Base-by-base conservation (phyloP, 2,329 filamentous ascomycete genomes). In the Phoma herbarum region DNA sequence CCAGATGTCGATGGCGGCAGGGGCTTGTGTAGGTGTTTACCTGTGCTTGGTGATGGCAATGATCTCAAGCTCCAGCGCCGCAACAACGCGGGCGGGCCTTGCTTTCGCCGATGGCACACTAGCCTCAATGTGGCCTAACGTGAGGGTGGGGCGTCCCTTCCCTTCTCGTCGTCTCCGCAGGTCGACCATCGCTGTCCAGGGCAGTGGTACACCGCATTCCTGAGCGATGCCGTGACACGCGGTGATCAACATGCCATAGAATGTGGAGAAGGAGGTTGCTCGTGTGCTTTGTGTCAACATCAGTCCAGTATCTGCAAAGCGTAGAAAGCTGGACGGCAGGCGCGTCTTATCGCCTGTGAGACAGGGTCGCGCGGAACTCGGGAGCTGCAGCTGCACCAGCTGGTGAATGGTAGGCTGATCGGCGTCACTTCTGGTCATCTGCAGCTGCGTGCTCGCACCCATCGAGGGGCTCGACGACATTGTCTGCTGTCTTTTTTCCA, bases 351-450 rank as follows among this genome's bases (percentile, higher is more conserved):
- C 50, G 45, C 51, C 14, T 28, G 29, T 50, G 26, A 53, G 56
- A 59, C 50, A 39, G 39, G 48, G 49, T 52, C 22, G 42, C 46
- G 47, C 56, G 56, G 50, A 50, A 45, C 8, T 44, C 45, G 50
- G 49, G 33, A 14, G 56, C 56, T 51, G 48, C 43, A 48, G 49
- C 56, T 45, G 46, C n/a, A 50, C 44, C 33, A 20, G 37, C 11
- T 28, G 45, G 8, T 47, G 56, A 39, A 54, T 42, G 50, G n/a
- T n/a, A n/a, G n/a, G 50, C n/a, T 46, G 56, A 59, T 59, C 41
- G 56, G 50, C 56, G 26, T 35, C 11, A 8, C 23, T 50, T 46
- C 48, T 43, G 64, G 67, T 70, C 67, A 70, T 70, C 66, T 70
- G 67, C 66, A 57, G 55, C 20, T 57, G 52, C 59, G 55, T 64